Evolutionary conservation across 352 stramenopile species (phyloP), one percentile per base, ranked within the genome.

Genomic region (Vaucheria bursata): DNA sequence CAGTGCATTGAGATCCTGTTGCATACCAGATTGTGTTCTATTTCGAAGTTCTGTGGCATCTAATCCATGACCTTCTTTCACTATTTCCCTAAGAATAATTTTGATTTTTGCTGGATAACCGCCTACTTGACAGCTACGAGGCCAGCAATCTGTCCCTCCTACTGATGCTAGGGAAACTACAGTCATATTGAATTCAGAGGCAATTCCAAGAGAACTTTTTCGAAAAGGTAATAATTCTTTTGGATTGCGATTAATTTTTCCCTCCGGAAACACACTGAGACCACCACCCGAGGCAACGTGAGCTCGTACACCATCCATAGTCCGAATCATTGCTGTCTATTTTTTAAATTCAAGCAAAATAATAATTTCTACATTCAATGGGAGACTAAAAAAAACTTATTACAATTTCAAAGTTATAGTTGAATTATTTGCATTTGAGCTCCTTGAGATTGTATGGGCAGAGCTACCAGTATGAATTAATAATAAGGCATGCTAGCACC

Each of bases 221-320:
- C 77, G 74, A 37, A 83, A 83, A n/a, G 72, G 64, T 36, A 64
- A 70, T 12, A 83, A 37, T 29, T 35, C 53, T 66, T 34, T 64
- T 12, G 77, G 77, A n/a, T 66, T 71, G 52, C 64, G 71, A 37
- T 80, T 80, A 38, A 83, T 64, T 25, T 70, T 72, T 0, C 71
- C 77, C 77, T 83, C 77, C 35, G 77, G 77, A 65, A 81, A 83
- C 0, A 83, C 72, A 33, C 72, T 66, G 40, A 83, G 64, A 50
- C 77, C 74, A 4, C 77, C 77, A 32, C 67, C 29, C 33, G 49
- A 45, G 18, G 66, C 38, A 35, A 78, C 72, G 33, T 75, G 40
- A 33, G 71, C 72, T 32, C 77, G 64, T 34, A 83, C 73, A 59
- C 75, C 7, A 8, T 18, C 18, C 59, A 69, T 69, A 8, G 33